These are phyloP conservation scores for Cyphellophora attinorum DNA, from an alignment of 2,329 filamentous ascomycete species.

Conservation along the genomic window DNA sequence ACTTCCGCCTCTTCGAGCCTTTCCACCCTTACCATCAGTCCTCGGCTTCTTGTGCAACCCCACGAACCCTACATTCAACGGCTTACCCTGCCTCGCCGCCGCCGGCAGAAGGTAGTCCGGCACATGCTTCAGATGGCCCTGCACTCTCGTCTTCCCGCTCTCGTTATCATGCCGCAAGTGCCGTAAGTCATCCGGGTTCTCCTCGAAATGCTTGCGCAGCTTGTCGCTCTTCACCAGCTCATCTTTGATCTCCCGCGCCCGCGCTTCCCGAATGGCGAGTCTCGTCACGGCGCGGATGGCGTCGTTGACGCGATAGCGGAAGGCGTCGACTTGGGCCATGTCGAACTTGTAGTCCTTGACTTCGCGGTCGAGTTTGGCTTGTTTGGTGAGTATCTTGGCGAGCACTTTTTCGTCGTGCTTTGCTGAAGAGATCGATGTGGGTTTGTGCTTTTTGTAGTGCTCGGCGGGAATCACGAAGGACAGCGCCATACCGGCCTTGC, in stretches of 20 bases:
- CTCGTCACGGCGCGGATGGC: slow-evolving; percentile 82
- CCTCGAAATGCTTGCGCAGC: slow-evolving; percentile 89
- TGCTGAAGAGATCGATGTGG: slow-evolving; percentile 65
- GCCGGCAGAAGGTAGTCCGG: slow-evolving; percentile 85
- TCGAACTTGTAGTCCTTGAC: slow-evolving; percentile 90
- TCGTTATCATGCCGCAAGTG: slow-evolving; percentile 88
- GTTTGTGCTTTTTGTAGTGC: slow-evolving; percentile 78
- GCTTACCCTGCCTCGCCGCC: slow-evolving; percentile 61
- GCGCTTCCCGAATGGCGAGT: slow-evolving; percentile 80
- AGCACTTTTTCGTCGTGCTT: slow-evolving; percentile 80
- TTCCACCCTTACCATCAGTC: slow-evolving; percentile 41
- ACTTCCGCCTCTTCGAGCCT: slow-evolving; percentile 27
- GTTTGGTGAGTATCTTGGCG: slow-evolving; percentile 67
- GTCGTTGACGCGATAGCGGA: slow-evolving; percentile 90
- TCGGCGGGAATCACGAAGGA: slow-evolving; percentile 83
- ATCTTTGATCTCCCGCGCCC: slow-evolving; percentile 75
- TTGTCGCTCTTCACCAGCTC: slow-evolving; percentile 92
- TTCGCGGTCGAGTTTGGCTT: slow-evolving; percentile 67
- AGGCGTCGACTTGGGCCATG: slow-evolving; percentile 86
- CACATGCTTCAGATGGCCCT: slow-evolving; percentile 86
- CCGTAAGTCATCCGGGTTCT: slow-evolving; percentile 81
- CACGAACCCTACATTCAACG: slow-evolving; percentile 64
- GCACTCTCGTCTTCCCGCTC: slow-evolving; percentile 58
- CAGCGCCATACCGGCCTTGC: slow-evolving; percentile 87
- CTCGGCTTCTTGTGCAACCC: slow-evolving; percentile 44